Evolutionary conservation across 176 grass and related monocot species (phyloP), one percentile per base, ranked within the genome.

Genomic region (Stipa capillata): DNA sequence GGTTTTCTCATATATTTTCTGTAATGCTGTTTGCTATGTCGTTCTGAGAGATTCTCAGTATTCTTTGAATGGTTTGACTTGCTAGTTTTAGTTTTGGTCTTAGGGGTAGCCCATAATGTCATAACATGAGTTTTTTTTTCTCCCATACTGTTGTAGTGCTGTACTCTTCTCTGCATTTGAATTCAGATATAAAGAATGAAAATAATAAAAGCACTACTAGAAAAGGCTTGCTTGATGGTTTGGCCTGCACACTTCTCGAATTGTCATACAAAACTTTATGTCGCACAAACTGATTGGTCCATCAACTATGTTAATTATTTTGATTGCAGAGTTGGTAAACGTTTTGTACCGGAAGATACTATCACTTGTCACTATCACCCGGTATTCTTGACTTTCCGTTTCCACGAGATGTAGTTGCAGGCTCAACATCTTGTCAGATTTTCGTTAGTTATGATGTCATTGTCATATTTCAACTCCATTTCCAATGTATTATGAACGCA

Each of bases 261-360:
- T 40, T 56, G 86, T 79, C 74, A 79, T 73, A 44, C 12, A 65
- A 41, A 49, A 50, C 14, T 50, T 57, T 31, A 88, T 62, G 47
- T 80, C 79, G 53, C 51, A 13, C 49, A 52, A 34, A 69, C 82
- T 89, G 52, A 80, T 69, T 88, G 81, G 86, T 51, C 76, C 9
- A 15, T 68, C 1, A 25, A 29, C 51, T 44, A 74, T 39, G 32
- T 13, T 23, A 80, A 62, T 67, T 74, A 11, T 23, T 84, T 67
- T 35, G 51, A n/a, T 73, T 45, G 20, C 41, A 67, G 41, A 34
- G 41, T 69, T 51, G 69, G 60, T 74, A 68, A 25, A 54, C n/a
- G 33, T 18, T 39, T 47, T 65, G 16, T 24, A 34, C 5, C n/a
- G 3, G 44, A 69, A 73, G 34, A 54, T 72, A 65, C 67, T 7